Evolutionary conservation across 306 rosid species (phyloP), one percentile per base, ranked within the genome.

Genomic region (Acacia acuminata): DNA sequence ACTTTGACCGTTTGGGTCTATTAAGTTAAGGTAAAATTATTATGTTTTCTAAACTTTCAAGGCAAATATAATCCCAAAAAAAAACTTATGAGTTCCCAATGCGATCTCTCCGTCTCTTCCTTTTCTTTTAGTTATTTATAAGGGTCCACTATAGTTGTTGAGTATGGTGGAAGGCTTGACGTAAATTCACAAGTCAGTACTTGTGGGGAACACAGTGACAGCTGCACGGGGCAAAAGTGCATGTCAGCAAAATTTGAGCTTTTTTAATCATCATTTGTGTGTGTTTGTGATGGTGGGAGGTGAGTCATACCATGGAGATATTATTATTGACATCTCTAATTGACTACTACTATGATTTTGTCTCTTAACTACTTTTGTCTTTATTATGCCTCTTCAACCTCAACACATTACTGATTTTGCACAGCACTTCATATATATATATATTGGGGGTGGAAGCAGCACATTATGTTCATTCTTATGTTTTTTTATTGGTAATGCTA

Each of bases 211-310:
- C 67, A 61, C 67, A 24, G 2, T 25, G 38, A 61, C 67, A 61
- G 36, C 67, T 25, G 67, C 36, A 61, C 32, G 17, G 67, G 34
- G 14, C 36, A 24, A 61, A 61, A 24, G 67, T 61, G 67, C 24
- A 19, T 61, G 67, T 61, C 67, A 61, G 67, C 67, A 25, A 58
- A n/a, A 22, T 61, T 61, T 61, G 67, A 61, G 67, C 67, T 61
- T 61, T 61, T 55, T 16, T 50, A 38, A 38, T 56, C 2, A n/a
- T 56, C 36, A 61, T 61, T 11, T 61, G 4, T 3, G 34, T 25
- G 67, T 24, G 32, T 10, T 16, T 9, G 5, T 0, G 34, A 24
- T 61, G 36, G 67, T 10, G 34, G 67, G 34, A 1, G 17, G 8
- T 24, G 67, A 61, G 36, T 61, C 67, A 24, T 16, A 25, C 67